phyloP scores from a whole-genome alignment of 441 rosid species.

The Lagerstroemia fauriei region DNA sequence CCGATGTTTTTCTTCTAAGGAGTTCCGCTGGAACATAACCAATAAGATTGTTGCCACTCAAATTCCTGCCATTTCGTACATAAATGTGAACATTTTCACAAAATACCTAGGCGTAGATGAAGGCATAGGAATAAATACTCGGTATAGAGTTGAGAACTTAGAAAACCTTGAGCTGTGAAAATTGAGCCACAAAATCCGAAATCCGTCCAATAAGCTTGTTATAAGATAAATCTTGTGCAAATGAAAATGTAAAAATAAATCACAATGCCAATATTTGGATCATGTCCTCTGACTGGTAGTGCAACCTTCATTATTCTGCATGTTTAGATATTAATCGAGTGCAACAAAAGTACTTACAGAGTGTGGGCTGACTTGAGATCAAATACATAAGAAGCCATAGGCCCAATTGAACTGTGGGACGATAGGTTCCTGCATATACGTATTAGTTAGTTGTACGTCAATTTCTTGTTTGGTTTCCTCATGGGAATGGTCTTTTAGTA shows the following conservation, averaged over 20 bases:
- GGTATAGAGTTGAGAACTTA: slow-evolving; percentile 28
- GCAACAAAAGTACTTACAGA: neutral
- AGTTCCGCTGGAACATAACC: slow-evolving; percentile 47
- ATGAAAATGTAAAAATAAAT: neutral
- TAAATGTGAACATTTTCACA: neutral
- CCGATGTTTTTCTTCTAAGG: slow-evolving; percentile 23
- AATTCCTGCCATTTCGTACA: slow-evolving; percentile 38
- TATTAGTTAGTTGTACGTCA: neutral
- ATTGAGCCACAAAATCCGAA: slow-evolving; percentile 44
- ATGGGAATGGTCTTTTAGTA: neutral
- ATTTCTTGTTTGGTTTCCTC: neutral
- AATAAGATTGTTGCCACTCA: slow-evolving; percentile 45
- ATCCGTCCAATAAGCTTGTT: slow-evolving; percentile 51
- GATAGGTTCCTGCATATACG: neutral
- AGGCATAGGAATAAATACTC: neutral
- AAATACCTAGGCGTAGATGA: neutral
- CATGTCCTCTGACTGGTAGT: neutral
- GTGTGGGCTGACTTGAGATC: neutral
- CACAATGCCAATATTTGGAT: neutral
- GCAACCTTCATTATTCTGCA: neutral
- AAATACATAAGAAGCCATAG: neutral
- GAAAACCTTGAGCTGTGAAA: slow-evolving; percentile 45
- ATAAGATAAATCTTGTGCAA: slow-evolving; percentile 49
- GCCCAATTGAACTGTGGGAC: neutral
- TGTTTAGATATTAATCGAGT: neutral